A percentile compares a stretch with the other conserved stretches of the same genome.
Evolutionary conservation across 2,329 filamentous ascomycete species (phyloP).

Genomic region (Colletotrichum orchidophilum): DNA sequence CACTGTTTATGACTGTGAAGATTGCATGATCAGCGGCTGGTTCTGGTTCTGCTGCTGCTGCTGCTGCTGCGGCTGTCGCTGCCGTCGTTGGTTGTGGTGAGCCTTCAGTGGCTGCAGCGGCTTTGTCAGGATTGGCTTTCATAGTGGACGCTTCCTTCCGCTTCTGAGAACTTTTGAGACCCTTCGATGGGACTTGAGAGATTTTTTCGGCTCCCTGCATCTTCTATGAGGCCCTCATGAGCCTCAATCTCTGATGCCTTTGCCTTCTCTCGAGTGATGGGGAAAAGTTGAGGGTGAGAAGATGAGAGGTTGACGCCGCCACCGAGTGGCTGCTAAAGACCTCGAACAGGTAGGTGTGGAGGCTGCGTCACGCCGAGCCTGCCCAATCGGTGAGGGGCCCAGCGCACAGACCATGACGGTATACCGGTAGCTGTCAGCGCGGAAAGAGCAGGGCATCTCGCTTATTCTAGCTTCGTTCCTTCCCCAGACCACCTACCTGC

Average conservation of each 20-base stretch:
- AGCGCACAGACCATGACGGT: not conserved
- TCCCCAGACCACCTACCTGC: not conserved
- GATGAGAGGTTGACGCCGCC: not conserved
- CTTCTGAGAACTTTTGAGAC: not conserved
- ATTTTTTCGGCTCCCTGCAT: not conserved
- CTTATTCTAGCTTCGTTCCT: not conserved
- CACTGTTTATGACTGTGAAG: conserved; percentile 8
- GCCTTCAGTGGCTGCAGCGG: not conserved
- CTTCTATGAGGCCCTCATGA: not conserved
- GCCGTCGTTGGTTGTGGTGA: not conserved
- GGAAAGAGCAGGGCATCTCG: not conserved
- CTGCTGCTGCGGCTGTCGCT: not conserved
- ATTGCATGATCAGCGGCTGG: not conserved
- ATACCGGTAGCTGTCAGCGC: not conserved
- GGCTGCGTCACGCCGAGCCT: not conserved
- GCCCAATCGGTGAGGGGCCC: not conserved
- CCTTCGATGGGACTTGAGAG: not conserved
- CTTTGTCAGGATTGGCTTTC: not conserved
- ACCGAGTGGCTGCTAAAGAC: not conserved
- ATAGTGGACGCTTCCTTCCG: not conserved
- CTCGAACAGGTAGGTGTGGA: not conserved
- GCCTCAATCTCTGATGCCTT: not conserved
- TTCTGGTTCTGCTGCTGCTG: not conserved
- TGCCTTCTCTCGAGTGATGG: not conserved
- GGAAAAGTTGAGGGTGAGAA: not conserved